A percentile compares a stretch with the other conserved stretches of the same genome.
Conservation (phyloP, 2,329 filamentous ascomycete species). For the Metarhizium robertsii region DNA sequence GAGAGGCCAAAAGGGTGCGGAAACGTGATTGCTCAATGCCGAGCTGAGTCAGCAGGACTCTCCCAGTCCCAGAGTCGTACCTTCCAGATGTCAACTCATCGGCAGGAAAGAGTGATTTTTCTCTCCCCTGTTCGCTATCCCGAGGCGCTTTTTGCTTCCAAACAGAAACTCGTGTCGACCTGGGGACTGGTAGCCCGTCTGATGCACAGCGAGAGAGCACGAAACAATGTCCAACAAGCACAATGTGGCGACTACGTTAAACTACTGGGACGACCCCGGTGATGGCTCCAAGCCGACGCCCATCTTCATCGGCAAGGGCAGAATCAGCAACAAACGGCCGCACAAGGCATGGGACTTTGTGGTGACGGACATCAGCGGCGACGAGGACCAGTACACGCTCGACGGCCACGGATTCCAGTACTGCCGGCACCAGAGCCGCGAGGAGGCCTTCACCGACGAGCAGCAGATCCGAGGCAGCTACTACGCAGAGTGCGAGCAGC, state of each 20-base stretch:
- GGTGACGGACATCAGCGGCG: conserved; percentile 29
- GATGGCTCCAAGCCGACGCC: conserved; percentile 31
- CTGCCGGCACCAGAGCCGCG: conserved; percentile 18
- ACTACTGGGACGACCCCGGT: conserved; percentile 31
- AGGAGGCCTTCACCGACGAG: conserved; percentile 38
- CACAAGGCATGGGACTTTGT: conserved; percentile 33
- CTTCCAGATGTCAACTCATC: no score
- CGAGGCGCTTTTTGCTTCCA: no score
- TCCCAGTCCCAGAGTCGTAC: no score
- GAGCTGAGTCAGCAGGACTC: not conserved
- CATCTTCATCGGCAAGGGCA: conserved; percentile 19
- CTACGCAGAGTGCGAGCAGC: conserved; percentile 61
- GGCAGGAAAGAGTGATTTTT: no score
- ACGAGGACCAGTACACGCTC: conserved; percentile 29
- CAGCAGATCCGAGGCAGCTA: conserved; percentile 52
- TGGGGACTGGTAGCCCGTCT: no score
- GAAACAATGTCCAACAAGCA: not conserved
- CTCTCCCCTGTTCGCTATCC: no score
- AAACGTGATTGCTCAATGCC: not conserved
- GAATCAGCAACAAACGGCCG: conserved; percentile 20
- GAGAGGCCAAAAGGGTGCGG: no score
- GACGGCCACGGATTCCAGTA: conserved; percentile 33
- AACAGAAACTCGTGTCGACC: no score
- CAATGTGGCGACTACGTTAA: conserved; percentile 26
- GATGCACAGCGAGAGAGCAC: no score